Conservation (phyloP, 164 flowering plant species). For the Liriodendron chinense region DNA sequence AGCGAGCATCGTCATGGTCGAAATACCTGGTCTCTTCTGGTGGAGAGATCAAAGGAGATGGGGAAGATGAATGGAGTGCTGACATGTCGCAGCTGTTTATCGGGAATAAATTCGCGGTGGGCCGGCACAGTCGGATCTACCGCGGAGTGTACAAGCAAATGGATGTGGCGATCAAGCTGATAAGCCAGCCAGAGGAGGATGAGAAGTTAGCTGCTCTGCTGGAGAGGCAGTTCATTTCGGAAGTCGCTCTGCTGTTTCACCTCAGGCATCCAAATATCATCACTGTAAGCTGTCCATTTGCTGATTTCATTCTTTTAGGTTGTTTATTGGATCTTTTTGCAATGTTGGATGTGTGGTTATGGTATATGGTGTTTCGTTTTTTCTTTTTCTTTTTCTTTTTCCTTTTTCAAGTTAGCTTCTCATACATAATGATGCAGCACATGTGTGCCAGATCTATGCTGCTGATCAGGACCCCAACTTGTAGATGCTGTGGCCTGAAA, state of each 20-base stretch:
- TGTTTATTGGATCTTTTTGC: neutral
- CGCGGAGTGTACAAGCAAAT: slow-evolving; percentile 70
- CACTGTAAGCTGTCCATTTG: slow-evolving; percentile 44
- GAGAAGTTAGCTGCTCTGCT: slow-evolving; percentile 48
- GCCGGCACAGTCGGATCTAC: slow-evolving; percentile 82
- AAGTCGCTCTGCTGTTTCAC: slow-evolving; percentile 64
- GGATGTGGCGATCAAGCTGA: slow-evolving; percentile 76
- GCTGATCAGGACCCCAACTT: neutral
- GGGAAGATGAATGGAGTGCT: slow-evolving; percentile 77
- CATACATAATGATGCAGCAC: neutral
- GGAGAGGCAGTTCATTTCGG: slow-evolving; percentile 72
- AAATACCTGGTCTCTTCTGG: slow-evolving; percentile 74
- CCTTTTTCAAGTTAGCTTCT: neutral
- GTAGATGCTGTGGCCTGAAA: neutral
- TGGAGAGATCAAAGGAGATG: slow-evolving; percentile 65
- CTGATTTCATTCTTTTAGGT: too few relatives aligned
- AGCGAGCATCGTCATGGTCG: slow-evolving; percentile 76
- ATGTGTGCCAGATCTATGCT: neutral
- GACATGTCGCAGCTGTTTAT: slow-evolving; percentile 79
- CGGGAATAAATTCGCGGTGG: slow-evolving; percentile 71
- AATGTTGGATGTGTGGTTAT: neutral
- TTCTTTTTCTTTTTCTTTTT: too few relatives aligned
- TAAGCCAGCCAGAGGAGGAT: slow-evolving; percentile 84
- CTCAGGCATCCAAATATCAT: slow-evolving; percentile 76
- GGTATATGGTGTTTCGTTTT: neutral